Base-by-base conservation (phyloP, 106 monocot genomes). In the Triglochin maritima region DNA sequence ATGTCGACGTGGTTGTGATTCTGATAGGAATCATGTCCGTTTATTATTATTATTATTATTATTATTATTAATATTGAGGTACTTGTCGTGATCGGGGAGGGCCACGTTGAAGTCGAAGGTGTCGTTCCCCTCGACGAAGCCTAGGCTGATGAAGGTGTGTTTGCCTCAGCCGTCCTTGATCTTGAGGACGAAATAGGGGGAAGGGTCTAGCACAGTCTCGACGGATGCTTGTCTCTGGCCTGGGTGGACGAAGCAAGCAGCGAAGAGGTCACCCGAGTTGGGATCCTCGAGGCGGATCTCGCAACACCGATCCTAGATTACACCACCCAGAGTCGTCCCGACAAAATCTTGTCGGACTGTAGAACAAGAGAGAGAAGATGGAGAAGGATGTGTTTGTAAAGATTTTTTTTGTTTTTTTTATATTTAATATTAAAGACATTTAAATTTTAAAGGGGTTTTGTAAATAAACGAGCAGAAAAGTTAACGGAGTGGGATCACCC, bases 91-190 rank as follows among this genome's bases (percentile, higher is more conserved):
- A 58, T 96, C 96, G 58, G 87, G 90, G 45, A 96, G 64, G 0
- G 96, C 91, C 57, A 96, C 96, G 66, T 96, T 96, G 74, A 96
- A 96, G 62, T 96, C 90, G 56, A 96, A 96, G 47, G 96, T 90
- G 69, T 91, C 96, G 44, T 96, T 96, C 70, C 96, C 68, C 86
- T 89, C 89, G 16, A 76, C 76, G 57, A 89, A 89, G 15, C 86
- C 89, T 2, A 96, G 75, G 2, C 96, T 90, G 12, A 96, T 58
- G 60, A 96, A 96, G 1, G 96, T 91, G 69, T 96, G 90, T 73
- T 90, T 91, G 9, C 96, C 96, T 11, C 29, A 57, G 10, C 90
- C 96, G 49, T 96, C 96, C 83, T 96, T 87, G 72, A 96, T 91
- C 77, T 65, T 77, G 47, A 96, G 79, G 62, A 96, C 90, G 63